A percentile compares a stretch with the other conserved stretches of the same genome.
These are phyloP conservation scores for Suillus subluteus DNA, from an alignment of 768 basidiomycete species.

Conservation along the genomic window DNA sequence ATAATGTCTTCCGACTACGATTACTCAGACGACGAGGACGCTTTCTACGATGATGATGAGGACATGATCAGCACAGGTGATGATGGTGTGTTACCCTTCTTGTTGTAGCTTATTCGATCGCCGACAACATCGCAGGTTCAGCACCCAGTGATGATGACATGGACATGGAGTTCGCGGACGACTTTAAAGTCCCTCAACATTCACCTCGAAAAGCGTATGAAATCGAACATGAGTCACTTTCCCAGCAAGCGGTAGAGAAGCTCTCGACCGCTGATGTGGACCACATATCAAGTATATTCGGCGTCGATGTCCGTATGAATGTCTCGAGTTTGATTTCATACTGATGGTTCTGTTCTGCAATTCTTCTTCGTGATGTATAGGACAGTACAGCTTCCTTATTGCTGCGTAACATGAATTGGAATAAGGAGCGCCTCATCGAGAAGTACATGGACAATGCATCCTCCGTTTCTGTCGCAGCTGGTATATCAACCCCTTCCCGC, in stretches of 20 bases:
- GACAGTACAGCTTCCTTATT: conserved; percentile 72
- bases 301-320: conserved; percentile 76
- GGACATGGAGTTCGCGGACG: conserved; percentile 71
- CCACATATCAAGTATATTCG: conserved; percentile 86
- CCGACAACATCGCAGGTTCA: conserved; percentile 35
- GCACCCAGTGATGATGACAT: conserved; percentile 61
- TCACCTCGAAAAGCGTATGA: conserved; percentile 76
- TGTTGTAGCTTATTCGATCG: conserved; percentile 24
- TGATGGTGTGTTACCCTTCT: conserved; percentile 43
- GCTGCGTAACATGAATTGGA: conserved; percentile 87
- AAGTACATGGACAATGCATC: conserved; percentile 95
- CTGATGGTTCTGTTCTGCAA: conserved; percentile 10
- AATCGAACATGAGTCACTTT: conserved; percentile 80
- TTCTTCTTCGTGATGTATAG: conserved; percentile 41
- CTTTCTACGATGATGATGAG: conserved; percentile 74
- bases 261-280: conserved; percentile 80
- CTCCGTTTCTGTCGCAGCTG: conserved; percentile 72
- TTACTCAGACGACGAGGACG: conserved; percentile 66
- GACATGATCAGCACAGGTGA: conserved; percentile 65
- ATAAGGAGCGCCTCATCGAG: conserved; percentile 94
- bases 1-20: conserved; percentile 70
- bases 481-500: conserved; percentile 50
- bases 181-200: conserved; percentile 61
- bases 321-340: conserved; percentile 9
- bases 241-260: conserved; percentile 72